Evolutionary conservation across 176 grass and related monocot species (phyloP).

Genomic region (Oryza glaberrima): DNA sequence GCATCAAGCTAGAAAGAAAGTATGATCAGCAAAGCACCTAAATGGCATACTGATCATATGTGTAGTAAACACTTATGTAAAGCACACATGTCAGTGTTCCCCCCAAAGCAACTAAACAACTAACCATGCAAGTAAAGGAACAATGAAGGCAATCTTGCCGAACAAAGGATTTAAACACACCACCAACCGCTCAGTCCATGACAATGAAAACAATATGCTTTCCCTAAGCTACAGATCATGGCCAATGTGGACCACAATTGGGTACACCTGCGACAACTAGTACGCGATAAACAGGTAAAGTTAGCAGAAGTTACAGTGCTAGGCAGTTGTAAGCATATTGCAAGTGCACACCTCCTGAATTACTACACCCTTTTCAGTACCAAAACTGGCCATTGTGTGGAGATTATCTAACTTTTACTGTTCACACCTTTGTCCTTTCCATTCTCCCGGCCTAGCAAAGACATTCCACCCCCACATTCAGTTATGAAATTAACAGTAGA

Average conservation of each 20-base stretch:
- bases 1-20: background rate
- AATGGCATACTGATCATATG: conserved; percentile 19
- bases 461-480: background rate
- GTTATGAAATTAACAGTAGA: background rate
- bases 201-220: conserved; percentile 33
- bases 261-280: background rate
- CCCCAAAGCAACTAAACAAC: conserved; percentile 34
- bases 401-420: conserved; percentile 4
- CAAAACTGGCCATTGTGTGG: background rate
- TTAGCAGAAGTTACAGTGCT: background rate
- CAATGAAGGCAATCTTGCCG: conserved; percentile 2
- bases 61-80: background rate
- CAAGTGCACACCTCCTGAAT: conserved; percentile 13
- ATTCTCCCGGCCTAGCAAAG: background rate
- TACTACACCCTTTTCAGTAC: conserved; percentile 12
- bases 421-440: background rate
- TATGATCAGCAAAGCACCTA: conserved; percentile 31
- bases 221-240: conserved; percentile 18
- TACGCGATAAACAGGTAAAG: background rate
- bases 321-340: background rate
- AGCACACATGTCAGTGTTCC: conserved; percentile 41
- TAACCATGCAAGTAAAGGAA: conserved; percentile 36
- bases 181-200: conserved; percentile 15
- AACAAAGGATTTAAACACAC: background rate
- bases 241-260: conserved; percentile 32